Evolutionary conservation across 257 asterid species (phyloP).

Genomic region (Hygrophila difformis): DNA sequence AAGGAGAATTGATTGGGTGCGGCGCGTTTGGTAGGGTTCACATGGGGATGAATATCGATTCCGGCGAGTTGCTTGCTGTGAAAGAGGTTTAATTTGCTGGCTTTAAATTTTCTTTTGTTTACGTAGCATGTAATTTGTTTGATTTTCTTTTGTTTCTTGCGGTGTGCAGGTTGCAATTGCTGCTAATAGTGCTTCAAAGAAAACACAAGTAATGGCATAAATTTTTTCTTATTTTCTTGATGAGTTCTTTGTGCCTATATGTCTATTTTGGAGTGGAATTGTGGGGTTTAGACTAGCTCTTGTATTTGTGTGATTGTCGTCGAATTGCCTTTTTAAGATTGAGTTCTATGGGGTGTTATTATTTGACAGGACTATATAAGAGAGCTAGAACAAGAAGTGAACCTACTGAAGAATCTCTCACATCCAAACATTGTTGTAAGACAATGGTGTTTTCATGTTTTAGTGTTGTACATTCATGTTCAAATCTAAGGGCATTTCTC

Average conservation of each 20-base stretch:
- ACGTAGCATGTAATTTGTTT: neutral
- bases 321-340: neutral
- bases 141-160: conserved; percentile 5
- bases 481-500: conserved; percentile 11
- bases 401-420: conserved; percentile 71
- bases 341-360: conserved; percentile 1
- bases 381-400: conserved; percentile 92
- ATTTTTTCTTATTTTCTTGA: conserved; percentile 13
- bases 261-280: neutral
- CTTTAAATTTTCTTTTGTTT: neutral
- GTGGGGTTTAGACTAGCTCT: no score
- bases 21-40: conserved; percentile 73
- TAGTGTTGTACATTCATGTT: neutral
- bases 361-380: conserved; percentile 52
- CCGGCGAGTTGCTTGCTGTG: conserved; percentile 71
- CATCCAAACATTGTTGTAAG: conserved; percentile 91
- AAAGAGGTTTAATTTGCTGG: conserved; percentile 27
- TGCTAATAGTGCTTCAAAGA: conserved; percentile 51
- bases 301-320: neutral
- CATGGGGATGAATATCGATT: conserved; percentile 82
- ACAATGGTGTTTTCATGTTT: conserved; percentile 4
- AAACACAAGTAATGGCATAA: conserved; percentile 47
- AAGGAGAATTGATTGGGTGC: conserved; percentile 76
- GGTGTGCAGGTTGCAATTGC: conserved; percentile 61
- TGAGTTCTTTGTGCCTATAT: conserved; percentile 2